These are phyloP conservation scores for Elaeis oleifera DNA, from an alignment of 202 grass and related monocot genomes.

Conservation along the genomic window DNA sequence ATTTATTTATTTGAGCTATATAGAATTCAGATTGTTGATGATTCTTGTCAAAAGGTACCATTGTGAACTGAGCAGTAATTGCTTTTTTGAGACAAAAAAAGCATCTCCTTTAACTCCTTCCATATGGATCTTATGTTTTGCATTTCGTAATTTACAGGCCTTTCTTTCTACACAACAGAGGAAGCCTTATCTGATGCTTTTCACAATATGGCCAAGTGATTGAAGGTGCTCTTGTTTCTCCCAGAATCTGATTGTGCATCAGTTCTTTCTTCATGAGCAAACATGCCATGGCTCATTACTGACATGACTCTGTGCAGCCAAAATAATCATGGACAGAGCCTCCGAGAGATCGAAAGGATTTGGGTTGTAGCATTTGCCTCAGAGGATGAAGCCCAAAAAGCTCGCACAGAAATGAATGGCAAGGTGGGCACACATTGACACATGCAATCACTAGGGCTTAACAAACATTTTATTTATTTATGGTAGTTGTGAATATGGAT, in stretches of 20 bases:
- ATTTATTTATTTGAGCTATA: too few relatives aligned
- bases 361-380: slow-evolving; percentile 78
- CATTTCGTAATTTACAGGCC: slow-evolving; percentile 26
- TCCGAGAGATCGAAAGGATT: slow-evolving; percentile 64
- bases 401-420: slow-evolving; percentile 65
- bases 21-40: too few relatives aligned
- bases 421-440: slow-evolving; percentile 37
- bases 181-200: slow-evolving; percentile 63
- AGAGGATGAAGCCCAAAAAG: slow-evolving; percentile 56
- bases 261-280: too few relatives aligned
- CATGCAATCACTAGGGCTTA: background rate
- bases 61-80: too few relatives aligned
- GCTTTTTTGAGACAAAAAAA: too few relatives aligned
- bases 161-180: slow-evolving; percentile 71
- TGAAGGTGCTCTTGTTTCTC: slow-evolving; percentile 35
- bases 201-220: slow-evolving; percentile 74
- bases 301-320: slow-evolving; percentile 41
- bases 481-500: background rate
- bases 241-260: background rate
- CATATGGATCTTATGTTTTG: too few relatives aligned
- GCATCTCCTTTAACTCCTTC: too few relatives aligned
- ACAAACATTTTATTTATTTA: background rate
- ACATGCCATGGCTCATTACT: background rate
- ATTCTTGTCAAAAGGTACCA: too few relatives aligned
- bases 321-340: slow-evolving; percentile 45